Conservation (phyloP, 1,284 basidiomycete genomes). For the Microbotryum lychnidis-dioicae region DNA sequence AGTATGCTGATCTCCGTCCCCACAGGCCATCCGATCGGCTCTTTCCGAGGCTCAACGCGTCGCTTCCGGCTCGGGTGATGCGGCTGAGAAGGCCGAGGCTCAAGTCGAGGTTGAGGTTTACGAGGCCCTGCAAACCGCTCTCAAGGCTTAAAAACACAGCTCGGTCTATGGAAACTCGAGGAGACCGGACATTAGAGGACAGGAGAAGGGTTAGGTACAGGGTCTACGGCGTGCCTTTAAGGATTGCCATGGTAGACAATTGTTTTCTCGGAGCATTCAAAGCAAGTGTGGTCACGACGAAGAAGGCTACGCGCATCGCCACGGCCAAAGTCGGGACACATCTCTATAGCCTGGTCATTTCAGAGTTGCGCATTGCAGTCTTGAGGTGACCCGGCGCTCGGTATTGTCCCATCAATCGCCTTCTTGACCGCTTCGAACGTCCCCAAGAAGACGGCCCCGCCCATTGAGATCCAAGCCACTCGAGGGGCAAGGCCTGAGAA, state of each 20-base stretch:
- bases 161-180: no score
- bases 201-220: no score
- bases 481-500: conserved; percentile 84
- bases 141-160: conserved; percentile 39
- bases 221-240: no score
- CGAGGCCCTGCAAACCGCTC: conserved; percentile 83
- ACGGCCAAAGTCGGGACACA: no score
- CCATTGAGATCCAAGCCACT: conserved; percentile 90
- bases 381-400: no score
- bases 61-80: conserved; percentile 69
- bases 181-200: no score
- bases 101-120: conserved; percentile 93
- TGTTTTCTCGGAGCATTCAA: no score
- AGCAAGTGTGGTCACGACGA: no score
- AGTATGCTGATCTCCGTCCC: not conserved
- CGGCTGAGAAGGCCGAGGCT: conserved; percentile 85
- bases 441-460: conserved; percentile 93
- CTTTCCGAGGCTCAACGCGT: conserved; percentile 84
- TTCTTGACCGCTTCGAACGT: conserved; percentile 58
- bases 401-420: not conserved
- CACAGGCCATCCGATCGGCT: conserved; percentile 77
- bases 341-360: no score
- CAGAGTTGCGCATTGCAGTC: no score
- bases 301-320: no score
- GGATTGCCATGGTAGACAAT: no score